Evolutionary conservation across 2,329 filamentous ascomycete species (phyloP).

Genomic region (Botrytis fragariae): DNA sequence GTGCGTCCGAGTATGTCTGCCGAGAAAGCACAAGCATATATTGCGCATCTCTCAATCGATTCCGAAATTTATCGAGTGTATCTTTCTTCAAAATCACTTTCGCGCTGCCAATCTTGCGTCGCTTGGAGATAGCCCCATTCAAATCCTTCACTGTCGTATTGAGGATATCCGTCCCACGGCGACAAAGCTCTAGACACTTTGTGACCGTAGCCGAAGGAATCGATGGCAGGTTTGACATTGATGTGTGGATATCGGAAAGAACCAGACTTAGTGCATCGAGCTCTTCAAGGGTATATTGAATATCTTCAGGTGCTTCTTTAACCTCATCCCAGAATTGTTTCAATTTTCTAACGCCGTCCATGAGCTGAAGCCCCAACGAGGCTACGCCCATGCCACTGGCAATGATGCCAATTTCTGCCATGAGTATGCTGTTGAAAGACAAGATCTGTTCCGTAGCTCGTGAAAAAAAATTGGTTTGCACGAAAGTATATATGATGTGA

Average conservation of each 20-base stretch:
- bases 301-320: slow-evolving; percentile 4
- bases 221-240: neutral
- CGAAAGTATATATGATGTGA: neutral
- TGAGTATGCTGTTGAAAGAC: neutral
- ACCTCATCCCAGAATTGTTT: slow-evolving; percentile 5
- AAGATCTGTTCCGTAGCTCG: neutral
- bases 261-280: neutral
- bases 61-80: neutral
- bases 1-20: neutral
- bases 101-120: neutral
- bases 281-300: neutral
- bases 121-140: neutral
- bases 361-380: neutral
- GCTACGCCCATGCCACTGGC: neutral
- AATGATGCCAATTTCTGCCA: neutral
- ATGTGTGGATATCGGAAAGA: neutral
- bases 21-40: neutral
- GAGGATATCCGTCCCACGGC: neutral
- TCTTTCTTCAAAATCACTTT: neutral
- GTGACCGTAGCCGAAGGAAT: neutral
- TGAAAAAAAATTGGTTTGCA: neutral
- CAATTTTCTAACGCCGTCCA: neutral
- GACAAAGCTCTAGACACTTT: neutral
- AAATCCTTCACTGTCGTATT: neutral
- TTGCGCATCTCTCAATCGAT: neutral